A percentile compares a stretch with the other conserved stretches of the same genome.
Conservation (phyloP, 176 grass and related monocot genomes). For the Avena sativa region DNA sequence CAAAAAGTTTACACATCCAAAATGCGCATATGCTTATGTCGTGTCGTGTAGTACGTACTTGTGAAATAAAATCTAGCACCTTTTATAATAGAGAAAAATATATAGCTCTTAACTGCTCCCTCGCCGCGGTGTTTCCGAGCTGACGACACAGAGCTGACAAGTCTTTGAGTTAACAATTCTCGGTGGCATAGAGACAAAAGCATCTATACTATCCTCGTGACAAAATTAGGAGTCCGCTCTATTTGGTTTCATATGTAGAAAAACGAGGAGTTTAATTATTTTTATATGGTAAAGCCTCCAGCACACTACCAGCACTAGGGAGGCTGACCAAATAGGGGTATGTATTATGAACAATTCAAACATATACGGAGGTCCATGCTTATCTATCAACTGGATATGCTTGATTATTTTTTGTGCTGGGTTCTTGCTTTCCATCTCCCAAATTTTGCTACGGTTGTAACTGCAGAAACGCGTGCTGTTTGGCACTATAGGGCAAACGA, state of each 20-base stretch:
- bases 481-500: no score
- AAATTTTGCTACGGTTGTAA: no score
- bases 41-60: no score
- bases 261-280: neutral
- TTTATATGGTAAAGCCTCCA: neutral
- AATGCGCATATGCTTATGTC: no score
- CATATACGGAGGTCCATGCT: neutral
- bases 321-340: no score
- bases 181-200: neutral
- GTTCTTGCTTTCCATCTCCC: no score
- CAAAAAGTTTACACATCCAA: no score
- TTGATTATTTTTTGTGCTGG: neutral
- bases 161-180: neutral
- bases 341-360: neutral
- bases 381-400: neutral
- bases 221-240: neutral
- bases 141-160: neutral
- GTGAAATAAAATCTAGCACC: no score
- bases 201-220: neutral
- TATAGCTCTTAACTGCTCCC: no score
- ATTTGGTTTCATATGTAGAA: neutral
- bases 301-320: neutral
- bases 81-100: no score
- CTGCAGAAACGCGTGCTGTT: neutral
- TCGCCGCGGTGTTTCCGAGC: neutral